phyloP scores from a whole-genome alignment of 495 filamentous ascomycete genomes.

The Filosporella fistucella region DNA sequence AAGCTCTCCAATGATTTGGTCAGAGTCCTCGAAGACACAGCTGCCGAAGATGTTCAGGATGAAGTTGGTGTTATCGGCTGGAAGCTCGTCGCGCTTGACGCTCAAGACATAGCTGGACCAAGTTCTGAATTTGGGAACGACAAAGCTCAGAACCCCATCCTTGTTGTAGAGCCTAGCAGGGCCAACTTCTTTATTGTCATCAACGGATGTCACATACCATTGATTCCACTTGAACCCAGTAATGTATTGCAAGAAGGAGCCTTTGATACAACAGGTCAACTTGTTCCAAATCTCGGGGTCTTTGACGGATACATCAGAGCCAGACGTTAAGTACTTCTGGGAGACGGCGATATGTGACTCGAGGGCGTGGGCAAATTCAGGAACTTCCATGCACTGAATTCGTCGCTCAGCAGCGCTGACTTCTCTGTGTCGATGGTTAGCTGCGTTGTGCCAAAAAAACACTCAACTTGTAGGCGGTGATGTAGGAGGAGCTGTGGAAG shows the following conservation, averaged over 20 bases:
- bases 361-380: too few species aligned
- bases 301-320: background rate
- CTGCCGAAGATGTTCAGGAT: slow-evolving; percentile 30
- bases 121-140: slow-evolving; percentile 51
- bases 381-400: slow-evolving; percentile 29
- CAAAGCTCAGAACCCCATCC: slow-evolving; percentile 42
- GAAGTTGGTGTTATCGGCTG: slow-evolving; percentile 47
- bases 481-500: too few species aligned
- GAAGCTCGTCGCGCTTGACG: slow-evolving; percentile 64
- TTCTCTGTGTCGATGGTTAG: slow-evolving; percentile 12
- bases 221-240: slow-evolving; percentile 36
- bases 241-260: slow-evolving; percentile 40
- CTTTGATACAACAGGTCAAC: slow-evolving; percentile 47
- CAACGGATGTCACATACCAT: slow-evolving; percentile 48
- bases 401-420: slow-evolving; percentile 31
- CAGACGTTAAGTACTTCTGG: too few species aligned
- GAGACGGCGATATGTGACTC: too few species aligned
- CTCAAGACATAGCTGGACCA: slow-evolving; percentile 68
- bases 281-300: slow-evolving; percentile 29
- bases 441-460: background rate
- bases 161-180: slow-evolving; percentile 13
- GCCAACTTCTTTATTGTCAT: slow-evolving; percentile 32
- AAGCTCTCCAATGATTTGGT: slow-evolving; percentile 75
- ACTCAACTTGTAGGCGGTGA: background rate
- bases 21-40: slow-evolving; percentile 30